Evolutionary conservation across 2,329 filamentous ascomycete genomes (phyloP), one percentile per base, ranked within the genome.

Genomic region (Penicillium sumatraense): DNA sequence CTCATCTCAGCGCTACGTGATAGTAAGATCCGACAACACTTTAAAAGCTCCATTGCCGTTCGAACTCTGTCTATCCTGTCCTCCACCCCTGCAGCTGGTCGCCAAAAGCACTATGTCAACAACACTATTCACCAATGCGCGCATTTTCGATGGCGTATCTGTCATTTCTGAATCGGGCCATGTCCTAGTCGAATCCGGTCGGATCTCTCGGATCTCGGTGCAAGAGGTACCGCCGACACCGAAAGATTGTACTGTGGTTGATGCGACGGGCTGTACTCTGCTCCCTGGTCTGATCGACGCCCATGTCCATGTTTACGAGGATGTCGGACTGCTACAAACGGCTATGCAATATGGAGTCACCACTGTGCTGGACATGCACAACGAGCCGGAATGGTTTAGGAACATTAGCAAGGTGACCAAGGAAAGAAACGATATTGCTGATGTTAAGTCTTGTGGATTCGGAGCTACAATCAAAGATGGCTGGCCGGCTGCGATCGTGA

Each of bases 241-340:
- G 2, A 29, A 24, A 33, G 42, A 21, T 2, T 53, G 50, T 26
- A 14, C 11, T 7, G 42, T 57, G 2, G 29, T 54, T 5, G 55
- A 57, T 48, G 55, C 46, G 8, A 42, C 33, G 16, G 54, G 51
- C 6, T 57, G 51, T 33, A 57, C 55, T 24, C 36, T 57, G 18
- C 10, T 57, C 3, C 55, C 55, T 14, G 55, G 55, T 9, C 35
- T 57, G n/a, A 57, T 57, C 9, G 55, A 57, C 50, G 55, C 55
- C 6, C 55, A 57, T 42, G 40, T 49, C n/a, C 55, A 57, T 48
- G 51, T 54, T 9, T 51, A 38, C 14, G 41, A 27, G 11, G 55
- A 57, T 38, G 51, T 57, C 13, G 3, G 24, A 4, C 51, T 57
- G 14, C 40, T 57, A 5, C 38, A 57, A 36, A 57, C 47, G 0